Evolutionary conservation across 176 grass and related monocot species (phyloP).

Genomic region (Phoenix dactylifera): DNA sequence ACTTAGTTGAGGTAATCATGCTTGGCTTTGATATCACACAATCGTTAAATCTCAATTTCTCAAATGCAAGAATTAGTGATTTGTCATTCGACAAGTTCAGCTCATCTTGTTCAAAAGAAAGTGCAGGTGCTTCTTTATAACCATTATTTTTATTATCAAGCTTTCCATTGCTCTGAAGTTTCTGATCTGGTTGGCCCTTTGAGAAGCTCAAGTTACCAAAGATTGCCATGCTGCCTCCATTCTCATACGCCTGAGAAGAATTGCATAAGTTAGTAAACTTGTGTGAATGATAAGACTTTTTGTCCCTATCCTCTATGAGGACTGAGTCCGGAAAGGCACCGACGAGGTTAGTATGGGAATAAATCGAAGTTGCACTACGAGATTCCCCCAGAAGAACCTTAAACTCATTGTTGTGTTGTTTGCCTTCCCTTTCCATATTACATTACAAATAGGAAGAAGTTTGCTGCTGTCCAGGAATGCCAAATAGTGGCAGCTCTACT

Average conservation of each 20-base stretch:
- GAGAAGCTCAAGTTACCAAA: not conserved
- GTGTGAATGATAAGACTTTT: no score
- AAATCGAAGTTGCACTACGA: not conserved
- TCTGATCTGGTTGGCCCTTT: slow-evolving; percentile 1
- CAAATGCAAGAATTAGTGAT: slow-evolving; percentile 33
- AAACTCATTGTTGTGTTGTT: not conserved
- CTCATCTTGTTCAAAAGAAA: slow-evolving; percentile 2
- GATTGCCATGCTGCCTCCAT: not conserved
- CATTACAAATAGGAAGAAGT: slow-evolving; percentile 6
- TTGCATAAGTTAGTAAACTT: no score
- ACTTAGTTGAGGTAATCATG: not conserved
- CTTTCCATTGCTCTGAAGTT: not conserved
- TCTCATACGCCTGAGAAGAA: no score
- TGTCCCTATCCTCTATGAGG: no score
- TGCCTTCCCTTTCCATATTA: slow-evolving; percentile 22
- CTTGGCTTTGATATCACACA: not conserved
- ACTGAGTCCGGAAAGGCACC: no score
- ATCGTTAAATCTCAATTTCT: slow-evolving; percentile 31
- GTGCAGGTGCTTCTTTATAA: slow-evolving; percentile 1
- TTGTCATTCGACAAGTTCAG: slow-evolving; percentile 33
- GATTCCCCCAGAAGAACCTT: slow-evolving; percentile 4
- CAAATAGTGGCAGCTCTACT: not conserved
- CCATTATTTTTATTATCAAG: not conserved
- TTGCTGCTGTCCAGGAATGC: not conserved
- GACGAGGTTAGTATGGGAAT: no score